Conservation (phyloP, 176 grass and related monocot genomes). For the Carex scoparia region DNA sequence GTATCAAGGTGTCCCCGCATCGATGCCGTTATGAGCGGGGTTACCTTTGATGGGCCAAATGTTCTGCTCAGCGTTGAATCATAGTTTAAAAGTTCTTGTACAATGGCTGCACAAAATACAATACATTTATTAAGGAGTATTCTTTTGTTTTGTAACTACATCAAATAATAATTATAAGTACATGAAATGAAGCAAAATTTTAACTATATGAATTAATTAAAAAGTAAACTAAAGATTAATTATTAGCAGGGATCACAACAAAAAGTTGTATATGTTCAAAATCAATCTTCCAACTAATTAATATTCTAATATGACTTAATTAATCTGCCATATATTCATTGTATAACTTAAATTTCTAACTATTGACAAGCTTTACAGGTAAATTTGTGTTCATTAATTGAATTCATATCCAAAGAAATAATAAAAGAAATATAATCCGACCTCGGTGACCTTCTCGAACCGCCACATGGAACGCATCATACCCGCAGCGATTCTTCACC, state of each 20-base stretch:
- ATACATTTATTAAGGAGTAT: constrained; percentile 3
- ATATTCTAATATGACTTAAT: background rate
- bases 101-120: constrained; percentile 41
- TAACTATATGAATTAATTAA: background rate
- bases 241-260: background rate
- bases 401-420: background rate
- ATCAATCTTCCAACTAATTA: background rate
- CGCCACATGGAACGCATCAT: constrained; percentile 70
- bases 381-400: background rate
- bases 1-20: constrained; percentile 73
- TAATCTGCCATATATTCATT: too few species aligned
- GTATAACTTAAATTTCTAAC: background rate
- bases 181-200: background rate
- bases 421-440: constrained; percentile 18
- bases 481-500: constrained; percentile 69
- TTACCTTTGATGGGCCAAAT: constrained; percentile 69
- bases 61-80: constrained; percentile 64
- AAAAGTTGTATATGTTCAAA: background rate
- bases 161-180: background rate
- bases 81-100: constrained; percentile 57
- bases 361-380: background rate
- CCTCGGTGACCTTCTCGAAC: constrained; percentile 67
- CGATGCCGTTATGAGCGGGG: constrained; percentile 74
- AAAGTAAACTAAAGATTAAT: background rate
- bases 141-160: background rate